Base-by-base conservation (phyloP, 176 grass and related monocot species). In the Oryza longistaminata region DNA sequence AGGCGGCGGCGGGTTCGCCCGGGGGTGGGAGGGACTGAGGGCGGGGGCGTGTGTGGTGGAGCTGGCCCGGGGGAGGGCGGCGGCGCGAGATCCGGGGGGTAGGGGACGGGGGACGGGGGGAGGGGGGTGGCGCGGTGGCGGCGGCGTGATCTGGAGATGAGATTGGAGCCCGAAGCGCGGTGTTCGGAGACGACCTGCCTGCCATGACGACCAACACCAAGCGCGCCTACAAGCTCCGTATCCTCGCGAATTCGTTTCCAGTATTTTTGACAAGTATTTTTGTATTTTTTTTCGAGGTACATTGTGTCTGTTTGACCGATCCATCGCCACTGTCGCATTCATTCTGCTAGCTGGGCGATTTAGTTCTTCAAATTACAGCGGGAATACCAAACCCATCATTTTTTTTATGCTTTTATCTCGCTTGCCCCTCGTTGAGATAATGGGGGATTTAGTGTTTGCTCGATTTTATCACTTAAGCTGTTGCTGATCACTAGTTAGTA, bases 191-290 rank as follows among this genome's bases (percentile, higher is more conserved):
- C 76, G 71, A 87, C 42, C 84, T 81, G 58, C 73, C 71, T 66
- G 64, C 44, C 85, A 98, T 98, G 96, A 87, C 96, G 78, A 88
- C 96, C 93, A 91, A 88, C 85, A 95, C 93, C 87, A 98, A 98
- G 87, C 93, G 96, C 87, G 96, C 96, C 10, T 98, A 98, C 96
- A 98, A 98, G 91, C 96, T 98, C 75, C 96, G 96, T 98, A 98
- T 98, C 96, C 96, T 91, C 67, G 45, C 75, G 66, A 48, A 85
- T 71, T 76, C 75, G 2, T 78, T 15, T 68, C 17, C 3, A 34
- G 74, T 81, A 39, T 78, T 39, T 27, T 27, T 12, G 7, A 6
- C 17, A 4, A 1, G 61, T 37, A 78, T n/a, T 74, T 92, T 79
- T 49, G 5, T 50, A 33, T 64, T 71, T 39, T 76, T 84, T 84